Percentiles rank a stretch among this genome's conserved stretches.
Evolutionary conservation across 2,329 filamentous ascomycete species (phyloP).

Genomic region (Pleoardoris graminearum): DNA sequence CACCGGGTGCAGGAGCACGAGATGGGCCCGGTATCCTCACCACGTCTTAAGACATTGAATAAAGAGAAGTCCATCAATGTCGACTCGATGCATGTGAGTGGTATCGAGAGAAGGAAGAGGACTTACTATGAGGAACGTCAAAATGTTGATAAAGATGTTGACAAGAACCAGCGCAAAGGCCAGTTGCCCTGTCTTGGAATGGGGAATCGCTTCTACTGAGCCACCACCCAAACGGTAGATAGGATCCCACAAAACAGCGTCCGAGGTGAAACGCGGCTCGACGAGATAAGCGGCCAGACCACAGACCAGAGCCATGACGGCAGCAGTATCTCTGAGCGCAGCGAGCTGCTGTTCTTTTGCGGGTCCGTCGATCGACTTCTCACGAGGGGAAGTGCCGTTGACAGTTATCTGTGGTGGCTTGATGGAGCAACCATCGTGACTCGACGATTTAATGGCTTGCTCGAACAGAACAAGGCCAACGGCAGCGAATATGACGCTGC

Average conservation of each 20-base stretch:
- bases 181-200: conserved; percentile 29
- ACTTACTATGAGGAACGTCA: conserved; percentile 39
- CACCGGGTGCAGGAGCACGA: neutral
- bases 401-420: conserved; percentile 40
- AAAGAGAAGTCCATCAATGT: neutral
- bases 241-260: conserved; percentile 34
- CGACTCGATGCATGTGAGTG: neutral
- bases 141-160: conserved; percentile 29
- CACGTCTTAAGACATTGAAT: neutral
- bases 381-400: conserved; percentile 38
- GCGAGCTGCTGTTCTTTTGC: conserved; percentile 29
- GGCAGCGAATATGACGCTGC: conserved; percentile 47
- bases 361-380: conserved; percentile 27
- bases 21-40: neutral
- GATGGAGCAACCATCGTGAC: conserved; percentile 28
- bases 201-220: conserved; percentile 16
- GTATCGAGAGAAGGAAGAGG: neutral
- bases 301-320: conserved; percentile 29
- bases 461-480: conserved; percentile 49
- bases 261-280: conserved; percentile 31
- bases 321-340: conserved; percentile 36
- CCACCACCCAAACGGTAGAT: conserved; percentile 20
- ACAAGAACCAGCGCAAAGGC: conserved; percentile 34
- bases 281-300: conserved; percentile 33
- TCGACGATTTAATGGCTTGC: conserved; percentile 30